Evolutionary conservation across 2,329 filamentous ascomycete species (phyloP), one percentile per base, ranked within the genome.

Genomic region (Coleophoma cylindrospora): DNA sequence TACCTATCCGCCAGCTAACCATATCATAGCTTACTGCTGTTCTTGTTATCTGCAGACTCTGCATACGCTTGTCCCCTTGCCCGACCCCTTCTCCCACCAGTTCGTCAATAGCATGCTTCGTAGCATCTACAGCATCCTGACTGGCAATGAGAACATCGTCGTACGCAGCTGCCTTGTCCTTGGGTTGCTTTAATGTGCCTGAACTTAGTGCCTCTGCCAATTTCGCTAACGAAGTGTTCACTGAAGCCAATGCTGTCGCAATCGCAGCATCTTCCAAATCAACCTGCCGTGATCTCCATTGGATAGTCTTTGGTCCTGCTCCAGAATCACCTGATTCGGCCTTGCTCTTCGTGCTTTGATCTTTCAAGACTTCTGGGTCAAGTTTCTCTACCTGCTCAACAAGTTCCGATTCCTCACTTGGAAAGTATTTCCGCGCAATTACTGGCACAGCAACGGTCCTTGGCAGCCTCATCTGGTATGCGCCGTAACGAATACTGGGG

Each of bases 1-100:
- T 85, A 22, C 92, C 92, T 56, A 97, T 89, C 66, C 94, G 81
- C 91, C 91, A 97, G 64, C 89, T 91, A 50, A 99, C 87, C 68
- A 96, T 83, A 57, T 89, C 89, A 67, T 95, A 97, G 68, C 94
- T 95, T 50, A 97, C 89, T 1, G 92, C 91, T 0, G 95, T 95
- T 54, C 88, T 86, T 3, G 91, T 95, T 51, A 99, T 87, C 58
- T 96, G 91, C 43, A 99, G 74, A 60, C 91, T 85, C 70, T 99
- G 94, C 84, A 99, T 91, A 50, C 90, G 83, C 34, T 82, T 72
- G 63, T 99, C 92, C 50, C 89, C 84, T 65, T 90, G 88, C 19
- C 89, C 80, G 13, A 96, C 81, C 1, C 90, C 88, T 66, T 99
- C 94, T 52, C 80, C 84, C 46, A 82, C 81, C 50, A 96, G 74